Evolutionary conservation across 768 basidiomycete genomes (phyloP), one percentile per base, ranked within the genome.

Genomic region (Naganishia vishniacii): DNA sequence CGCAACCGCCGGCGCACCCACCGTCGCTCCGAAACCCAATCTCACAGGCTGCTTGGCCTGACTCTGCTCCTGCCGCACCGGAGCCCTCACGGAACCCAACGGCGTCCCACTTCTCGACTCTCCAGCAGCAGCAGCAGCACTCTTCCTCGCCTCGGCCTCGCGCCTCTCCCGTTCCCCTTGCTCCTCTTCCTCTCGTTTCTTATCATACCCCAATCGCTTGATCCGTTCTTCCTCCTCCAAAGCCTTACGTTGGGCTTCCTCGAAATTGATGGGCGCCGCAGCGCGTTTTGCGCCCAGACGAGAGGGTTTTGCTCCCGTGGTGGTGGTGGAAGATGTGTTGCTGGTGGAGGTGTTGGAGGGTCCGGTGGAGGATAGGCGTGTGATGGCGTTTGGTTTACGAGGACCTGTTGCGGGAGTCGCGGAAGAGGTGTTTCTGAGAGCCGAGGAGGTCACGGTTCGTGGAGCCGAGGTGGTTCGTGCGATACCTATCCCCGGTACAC

Each of bases 171-270:
- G 81, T 37, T 83, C 84, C 71, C 84, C 85, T 68, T 87, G 88
- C 72, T 92, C 91, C 23, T 86, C 86, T 71, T 88, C 88, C 75
- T 95, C 90, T 42, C 84, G 81, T 72, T 86, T 83, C 20, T 88
- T 83, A 74, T 95, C 91, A 73, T 97, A 95, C 0, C 93, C 94
- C 18, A 95, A 83, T 69, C 92, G 85, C 75, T 89, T 88, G 75
- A 92, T 84, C 63, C 91, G 83, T 77, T 93, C 93, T 26, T 91
- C 92, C 75, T 98, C 95, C 72, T 91, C 93, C 28, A 83, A 74
- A 0, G 95, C 95, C 69, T 87, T 88, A 29, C 87, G 81, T 76
- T 98, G 93, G 0, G 91, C 95, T 70, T 91, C 91, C 20, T 88
- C 95, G 75, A 99, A 99, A 78, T 97, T 86, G 69, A 97, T 86